Evolutionary conservation across 345 rosid species (phyloP), one percentile per base, ranked within the genome.

Genomic region (Dipteronia sinensis): DNA sequence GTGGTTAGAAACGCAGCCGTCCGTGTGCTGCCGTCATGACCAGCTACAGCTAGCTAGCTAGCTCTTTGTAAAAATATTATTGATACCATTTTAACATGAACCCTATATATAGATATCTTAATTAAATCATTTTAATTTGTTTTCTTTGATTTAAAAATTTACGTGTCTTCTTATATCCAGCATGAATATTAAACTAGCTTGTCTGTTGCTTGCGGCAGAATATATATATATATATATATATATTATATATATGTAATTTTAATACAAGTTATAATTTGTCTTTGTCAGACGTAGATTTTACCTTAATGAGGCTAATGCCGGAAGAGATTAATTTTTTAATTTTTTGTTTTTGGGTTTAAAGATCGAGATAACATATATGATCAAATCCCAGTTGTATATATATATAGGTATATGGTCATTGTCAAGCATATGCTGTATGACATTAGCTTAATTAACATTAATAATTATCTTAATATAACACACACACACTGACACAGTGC

Each of bases 1-100:
- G 76, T 40, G 53, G 79, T 42, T 70, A 42, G 56, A 34, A 40
- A 59, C 44, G 53, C 67, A 67, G 17, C 65, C 79, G 67, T 69
- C 29, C 58, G 22, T 12, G 12, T 64, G 62, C 58, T 69, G 61
- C 71, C 25, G 49, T 67, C n/a, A 59, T 70, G 47, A 69, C 3
- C 31, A 68, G 3, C 31, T 17, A 7, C 27, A 65, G 10, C 11
- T 15, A 49, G 53, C 11, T 15, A 49, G 53, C 53, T 49, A 13
- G 15, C 16, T 13, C 4, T 49, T 42, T 42, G 46, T 42, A 7
- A 11, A 49, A 49, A 12, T 34, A 34, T 34, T 34, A 0, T 27
- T 27, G 38, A 34, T 6, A 34, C 7, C 38, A 34, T 5, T 34
- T 34, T 49, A 49, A 49, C 53, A 12, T 13, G 53, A 49, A 49